Percentiles rank a stretch among this genome's conserved stretches.
Evolutionary conservation across 805 yeast genomes (phyloP).

Genomic region (Candida pseudoglaebosa): DNA sequence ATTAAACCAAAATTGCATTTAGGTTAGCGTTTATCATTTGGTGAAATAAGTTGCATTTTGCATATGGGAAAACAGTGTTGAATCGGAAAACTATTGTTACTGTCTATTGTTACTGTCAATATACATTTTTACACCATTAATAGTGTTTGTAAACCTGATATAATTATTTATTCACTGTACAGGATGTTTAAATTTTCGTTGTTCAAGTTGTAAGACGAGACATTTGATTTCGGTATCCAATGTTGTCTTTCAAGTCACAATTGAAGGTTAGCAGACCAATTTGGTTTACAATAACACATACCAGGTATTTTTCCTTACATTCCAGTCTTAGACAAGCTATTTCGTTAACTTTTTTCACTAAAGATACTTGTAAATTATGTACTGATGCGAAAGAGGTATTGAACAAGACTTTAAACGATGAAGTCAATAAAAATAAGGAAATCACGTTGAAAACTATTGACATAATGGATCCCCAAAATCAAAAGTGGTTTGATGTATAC

Average conservation of each 20-base stretch:
- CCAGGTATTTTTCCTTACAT: background rate
- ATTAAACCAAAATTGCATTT: background rate
- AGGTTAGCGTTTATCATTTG: background rate
- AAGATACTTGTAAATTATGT: conserved; percentile 66
- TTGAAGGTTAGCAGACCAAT: background rate
- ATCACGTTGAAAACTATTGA: conserved; percentile 45
- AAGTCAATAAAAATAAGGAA: conserved; percentile 18
- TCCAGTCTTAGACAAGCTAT: conserved; percentile 1
- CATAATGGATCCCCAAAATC: conserved; percentile 55
- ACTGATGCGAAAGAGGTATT: conserved; percentile 57
- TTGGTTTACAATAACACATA: background rate
- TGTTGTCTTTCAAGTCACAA: background rate
- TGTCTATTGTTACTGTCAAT: conserved; percentile 1
- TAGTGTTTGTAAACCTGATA: background rate
- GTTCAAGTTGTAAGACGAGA: no score
- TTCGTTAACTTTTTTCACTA: conserved; percentile 57
- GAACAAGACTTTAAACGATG: conserved; percentile 34
- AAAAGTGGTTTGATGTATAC: conserved; percentile 65
- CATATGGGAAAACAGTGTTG: conserved; percentile 1
- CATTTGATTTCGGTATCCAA: background rate
- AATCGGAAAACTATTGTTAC: conserved; percentile 2
- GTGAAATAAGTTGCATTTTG: background rate
- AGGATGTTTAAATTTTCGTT: background rate
- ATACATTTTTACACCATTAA: background rate
- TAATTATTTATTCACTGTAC: background rate